Base-by-base conservation (phyloP, 768 basidiomycete species). In the Agaricus blazei region DNA sequence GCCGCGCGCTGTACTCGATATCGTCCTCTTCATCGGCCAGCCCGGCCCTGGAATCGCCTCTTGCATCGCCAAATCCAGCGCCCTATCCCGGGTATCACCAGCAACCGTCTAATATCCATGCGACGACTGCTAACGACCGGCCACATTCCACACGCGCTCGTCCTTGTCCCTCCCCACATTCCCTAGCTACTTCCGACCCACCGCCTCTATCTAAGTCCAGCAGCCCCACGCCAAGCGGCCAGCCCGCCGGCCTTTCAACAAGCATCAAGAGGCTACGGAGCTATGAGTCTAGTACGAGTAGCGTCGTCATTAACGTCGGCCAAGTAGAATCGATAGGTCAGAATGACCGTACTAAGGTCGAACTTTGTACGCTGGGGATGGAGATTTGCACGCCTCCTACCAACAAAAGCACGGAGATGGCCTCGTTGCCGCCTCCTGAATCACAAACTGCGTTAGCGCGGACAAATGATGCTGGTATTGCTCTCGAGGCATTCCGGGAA, bases 301-400 rank as follows among this genome's bases (percentile, higher is more conserved):
- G 63, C 24, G 65, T 69, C 12, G 67, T 67, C 58, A 70, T 65
- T 1, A 64, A 69, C 42, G 61, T 75, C 23, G 74, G 73, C 14
- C 58, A 57, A 9, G 59, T 74, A 45, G 67, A 67, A 51, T 61
- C 62, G 36, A 45, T 38, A 23, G 64, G 63, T 5, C 44, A 59
- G n/a, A 58, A 59, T 23, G 40, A 37, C 23, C 67, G 64, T 19
- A 59, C 65, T 28, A 65, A 59, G 50, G 50, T 71, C 37, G 60
- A 58, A 38, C 46, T 72, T 4, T 68, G 64, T 41, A 44, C 50
- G 14, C 55, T 54, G 28, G 53, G 46, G 8, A 44, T 52, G 29
- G 48, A 44, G 44, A 27, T 48, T 28, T 27, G 26, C 26, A 50
- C 29, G 8, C 38, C 44, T 31, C 24, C 42, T 51, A 29, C 40